Percentiles rank a stretch among this genome's conserved stretches.
These are phyloP conservation scores for Myxozyma lipomycoides DNA, from an alignment of 805 yeast genomes.

Conservation along the genomic window DNA sequence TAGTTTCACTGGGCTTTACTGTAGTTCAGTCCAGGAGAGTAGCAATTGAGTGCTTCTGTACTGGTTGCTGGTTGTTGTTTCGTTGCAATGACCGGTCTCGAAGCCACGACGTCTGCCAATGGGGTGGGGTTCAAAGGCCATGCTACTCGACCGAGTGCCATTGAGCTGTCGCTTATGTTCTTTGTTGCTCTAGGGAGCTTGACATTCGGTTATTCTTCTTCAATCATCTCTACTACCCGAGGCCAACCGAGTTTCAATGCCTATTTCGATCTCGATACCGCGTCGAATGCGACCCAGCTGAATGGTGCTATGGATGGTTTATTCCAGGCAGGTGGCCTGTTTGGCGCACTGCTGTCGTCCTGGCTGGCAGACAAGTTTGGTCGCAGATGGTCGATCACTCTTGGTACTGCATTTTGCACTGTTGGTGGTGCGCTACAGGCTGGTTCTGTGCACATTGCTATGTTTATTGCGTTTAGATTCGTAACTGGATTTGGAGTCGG, in stretches of 20 bases:
- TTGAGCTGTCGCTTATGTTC: constrained; percentile 11
- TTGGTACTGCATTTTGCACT: constrained; percentile 5
- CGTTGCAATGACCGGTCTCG: not conserved
- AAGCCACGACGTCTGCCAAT: not conserved
- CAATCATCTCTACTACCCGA: constrained; percentile 13
- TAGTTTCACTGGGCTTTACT: too few relatives aligned
- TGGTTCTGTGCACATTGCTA: constrained; percentile 12
- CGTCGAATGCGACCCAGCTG: constrained; percentile 12
- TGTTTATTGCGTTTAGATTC: constrained; percentile 17
- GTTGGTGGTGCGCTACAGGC: constrained; percentile 18
- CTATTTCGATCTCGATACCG: constrained; percentile 10
- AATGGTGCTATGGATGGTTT: constrained; percentile 17
- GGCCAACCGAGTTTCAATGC: constrained; percentile 12
- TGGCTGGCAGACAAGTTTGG: constrained; percentile 13
- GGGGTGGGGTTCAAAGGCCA: not conserved
- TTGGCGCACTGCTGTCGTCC: constrained; percentile 11
- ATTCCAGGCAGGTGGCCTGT: constrained; percentile 15
- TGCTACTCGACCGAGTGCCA: constrained; percentile 3
- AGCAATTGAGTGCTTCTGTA: too few relatives aligned
- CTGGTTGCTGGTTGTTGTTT: too few relatives aligned
- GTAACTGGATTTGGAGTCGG: constrained; percentile 55
- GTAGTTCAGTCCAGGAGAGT: too few relatives aligned
- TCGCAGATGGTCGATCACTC: constrained; percentile 9
- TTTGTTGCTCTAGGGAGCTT: constrained; percentile 12
- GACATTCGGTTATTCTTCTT: constrained; percentile 15